Evolutionary conservation across 129 eudicot genomes (phyloP).

Genomic region (Oenanthe sinensis): DNA sequence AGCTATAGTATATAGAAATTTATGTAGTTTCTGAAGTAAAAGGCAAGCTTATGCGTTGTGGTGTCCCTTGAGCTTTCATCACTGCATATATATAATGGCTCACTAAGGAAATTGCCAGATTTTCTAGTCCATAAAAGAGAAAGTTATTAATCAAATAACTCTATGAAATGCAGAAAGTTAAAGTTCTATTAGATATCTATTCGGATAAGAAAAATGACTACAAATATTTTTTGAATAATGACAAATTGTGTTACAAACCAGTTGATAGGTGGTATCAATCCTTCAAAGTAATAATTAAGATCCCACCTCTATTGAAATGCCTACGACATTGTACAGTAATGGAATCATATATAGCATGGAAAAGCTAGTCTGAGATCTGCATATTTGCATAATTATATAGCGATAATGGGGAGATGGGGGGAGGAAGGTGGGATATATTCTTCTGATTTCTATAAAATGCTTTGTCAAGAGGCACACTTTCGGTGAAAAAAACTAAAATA

Average conservation of each 20-base stretch:
- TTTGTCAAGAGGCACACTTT: slow-evolving; percentile 19
- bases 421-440: slow-evolving; percentile 30
- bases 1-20: background rate
- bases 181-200: slow-evolving; percentile 48
- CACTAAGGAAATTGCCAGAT: slow-evolving; percentile 19
- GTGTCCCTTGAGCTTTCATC: slow-evolving; percentile 26
- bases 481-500: slow-evolving; percentile 12
- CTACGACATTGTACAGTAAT: background rate
- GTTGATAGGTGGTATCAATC: slow-evolving; percentile 31
- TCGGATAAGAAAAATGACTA: slow-evolving; percentile 31
- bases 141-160: background rate
- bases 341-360: slow-evolving; percentile 1
- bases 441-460: slow-evolving; percentile 16
- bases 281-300: slow-evolving; percentile 13
- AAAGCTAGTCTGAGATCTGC: slow-evolving; percentile 10
- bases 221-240: slow-evolving; percentile 26
- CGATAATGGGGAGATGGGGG: slow-evolving; percentile 11
- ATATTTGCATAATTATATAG: slow-evolving; percentile 20
- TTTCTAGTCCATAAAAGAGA: slow-evolving; percentile 19
- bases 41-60: slow-evolving; percentile 20
- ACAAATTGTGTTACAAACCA: slow-evolving; percentile 29
- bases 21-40: background rate
- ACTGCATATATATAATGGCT: slow-evolving; percentile 47
- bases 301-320: slow-evolving; percentile 16
- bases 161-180: slow-evolving; percentile 14